Evolutionary conservation across 1,284 basidiomycete species (phyloP).

Genomic region (Cryptococcus jaspeensis): DNA sequence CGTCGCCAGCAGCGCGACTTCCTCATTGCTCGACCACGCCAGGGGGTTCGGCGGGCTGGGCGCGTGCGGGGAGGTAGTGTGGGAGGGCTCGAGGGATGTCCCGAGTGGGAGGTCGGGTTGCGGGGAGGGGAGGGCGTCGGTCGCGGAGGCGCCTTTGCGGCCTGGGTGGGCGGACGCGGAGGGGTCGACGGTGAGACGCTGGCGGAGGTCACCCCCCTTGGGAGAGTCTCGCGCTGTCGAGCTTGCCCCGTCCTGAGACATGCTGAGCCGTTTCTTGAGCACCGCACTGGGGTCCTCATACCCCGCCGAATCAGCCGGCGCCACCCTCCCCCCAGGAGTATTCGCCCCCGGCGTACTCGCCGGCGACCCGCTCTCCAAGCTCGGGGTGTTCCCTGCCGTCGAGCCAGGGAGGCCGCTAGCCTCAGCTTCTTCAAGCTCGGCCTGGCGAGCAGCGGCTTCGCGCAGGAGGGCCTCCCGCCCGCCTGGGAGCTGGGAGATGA

Average conservation of each 20-base stretch:
- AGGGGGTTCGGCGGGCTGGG: conserved; percentile 58
- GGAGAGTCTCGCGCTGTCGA: conserved; percentile 1
- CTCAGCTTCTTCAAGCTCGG: conserved; percentile 40
- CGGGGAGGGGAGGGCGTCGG: conserved; percentile 36
- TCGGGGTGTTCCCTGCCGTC: conserved; percentile 21
- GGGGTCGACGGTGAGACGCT: conserved; percentile 3
- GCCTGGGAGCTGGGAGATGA: conserved; percentile 38
- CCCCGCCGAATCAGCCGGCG: conserved; percentile 1
- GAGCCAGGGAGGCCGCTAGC: conserved; percentile 22
- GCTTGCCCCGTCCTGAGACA: conserved; percentile 4
- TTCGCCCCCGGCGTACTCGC: conserved; percentile 59
- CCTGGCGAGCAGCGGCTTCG: conserved; percentile 36
- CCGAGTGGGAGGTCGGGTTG: conserved; percentile 40
- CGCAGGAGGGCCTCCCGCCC: conserved; percentile 34
- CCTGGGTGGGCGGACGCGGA: background rate
- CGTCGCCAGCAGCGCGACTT: conserved; percentile 68
- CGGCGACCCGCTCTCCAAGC: conserved; percentile 39
- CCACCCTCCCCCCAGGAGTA: conserved; percentile 17
- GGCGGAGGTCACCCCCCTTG: conserved; percentile 9
- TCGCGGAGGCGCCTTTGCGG: conserved; percentile 19
- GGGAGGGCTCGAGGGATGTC: conserved; percentile 48
- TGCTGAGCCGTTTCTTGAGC: conserved; percentile 8
- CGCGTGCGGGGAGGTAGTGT: conserved; percentile 40
- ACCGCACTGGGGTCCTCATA: conserved; percentile 13
- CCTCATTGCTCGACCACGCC: conserved; percentile 67